phyloP scores from a whole-genome alignment of 768 basidiomycete genomes.

The Podaxis sp. region DNA sequence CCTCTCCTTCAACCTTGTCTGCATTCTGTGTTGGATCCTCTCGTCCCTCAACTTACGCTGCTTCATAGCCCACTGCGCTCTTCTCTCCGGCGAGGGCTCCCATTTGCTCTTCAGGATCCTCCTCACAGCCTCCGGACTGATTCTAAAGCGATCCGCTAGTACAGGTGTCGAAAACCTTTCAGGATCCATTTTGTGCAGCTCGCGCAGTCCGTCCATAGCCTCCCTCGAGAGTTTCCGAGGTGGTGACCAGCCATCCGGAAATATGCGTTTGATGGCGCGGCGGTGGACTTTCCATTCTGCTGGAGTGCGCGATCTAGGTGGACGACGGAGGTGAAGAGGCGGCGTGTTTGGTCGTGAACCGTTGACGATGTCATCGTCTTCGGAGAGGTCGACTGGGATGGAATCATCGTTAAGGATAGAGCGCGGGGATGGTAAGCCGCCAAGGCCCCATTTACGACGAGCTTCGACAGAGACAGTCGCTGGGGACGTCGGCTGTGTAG shows the following conservation, averaged over 20 bases:
- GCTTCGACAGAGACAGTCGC: conserved; percentile 12
- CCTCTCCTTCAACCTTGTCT: conserved; percentile 31
- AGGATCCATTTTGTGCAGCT: conserved; percentile 61
- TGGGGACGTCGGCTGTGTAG: conserved; percentile 15
- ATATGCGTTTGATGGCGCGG: conserved; percentile 42
- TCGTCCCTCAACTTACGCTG: conserved; percentile 44
- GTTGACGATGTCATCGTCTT: conserved; percentile 48
- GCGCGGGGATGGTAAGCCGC: conserved; percentile 31
- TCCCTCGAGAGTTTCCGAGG: conserved; percentile 77
- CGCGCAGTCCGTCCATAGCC: conserved; percentile 77
- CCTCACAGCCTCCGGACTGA: conserved; percentile 77
- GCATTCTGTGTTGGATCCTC: conserved; percentile 29
- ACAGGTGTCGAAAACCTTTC: conserved; percentile 58
- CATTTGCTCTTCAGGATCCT: conserved; percentile 77
- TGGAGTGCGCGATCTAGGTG: conserved; percentile 40
- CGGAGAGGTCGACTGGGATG: conserved; percentile 41
- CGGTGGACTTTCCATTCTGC: conserved; percentile 48
- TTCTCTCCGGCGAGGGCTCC: conserved; percentile 54
- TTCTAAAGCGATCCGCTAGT: conserved; percentile 72
- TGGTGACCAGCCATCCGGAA: conserved; percentile 72
- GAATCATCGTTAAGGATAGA: conserved; percentile 48
- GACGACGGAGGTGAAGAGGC: conserved; percentile 33
- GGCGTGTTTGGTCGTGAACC: conserved; percentile 32
- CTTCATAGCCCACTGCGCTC: conserved; percentile 41
- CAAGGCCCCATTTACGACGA: conserved; percentile 34